Base-by-base conservation (phyloP, 495 filamentous ascomycete species). In the Penicillium argentinense region DNA sequence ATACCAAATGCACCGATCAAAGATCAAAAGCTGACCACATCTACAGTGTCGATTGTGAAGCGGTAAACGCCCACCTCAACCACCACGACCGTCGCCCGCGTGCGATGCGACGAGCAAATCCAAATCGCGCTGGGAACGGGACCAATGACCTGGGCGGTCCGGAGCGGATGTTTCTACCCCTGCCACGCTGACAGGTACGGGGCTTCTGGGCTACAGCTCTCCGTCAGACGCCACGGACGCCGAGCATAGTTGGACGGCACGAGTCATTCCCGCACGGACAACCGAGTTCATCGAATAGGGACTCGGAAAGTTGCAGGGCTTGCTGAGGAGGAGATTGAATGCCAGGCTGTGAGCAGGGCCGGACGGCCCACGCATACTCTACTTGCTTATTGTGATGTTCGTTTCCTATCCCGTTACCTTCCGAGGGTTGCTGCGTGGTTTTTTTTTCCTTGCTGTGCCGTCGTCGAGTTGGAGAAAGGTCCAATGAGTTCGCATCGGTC, bases 1-100 rank as follows among this genome's bases (percentile, higher is more conserved):
- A n/a, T n/a, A 26, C 23, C 36, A 27, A 38, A 27, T 36, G 13
- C 36, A 13, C 30, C 17, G 16, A 18, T 18, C 17, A 36, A 26
- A 26, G 25, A 26, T 26, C 7, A 21, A 9, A 57, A 56, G 43
- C 73, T 80, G 47, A 79, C 61, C 43, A 49, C 33, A 21, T 36
- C 50, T 51, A 53, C 66, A 95, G 91, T 97, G 57, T 95, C 91
- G 16, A 96, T 97, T 72, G 75, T 97, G 66, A 97, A 97, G 75
- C 85, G 88, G 72, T 97, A 83, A 87, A 62, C 45, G 38, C 48
- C 39, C 46, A 27, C 17, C 22, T 38, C 42, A 33, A 23, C 42
- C 53, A 43, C 18, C 51, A 53, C 52, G 53, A 55, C 49, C 44
- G 56, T 51, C 48, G 60, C 56, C 58, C 63, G 47, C 52, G 54